phyloP scores from a whole-genome alignment of 2,329 filamentous ascomycete species.

The Paracoccidioides lutzii region DNA sequence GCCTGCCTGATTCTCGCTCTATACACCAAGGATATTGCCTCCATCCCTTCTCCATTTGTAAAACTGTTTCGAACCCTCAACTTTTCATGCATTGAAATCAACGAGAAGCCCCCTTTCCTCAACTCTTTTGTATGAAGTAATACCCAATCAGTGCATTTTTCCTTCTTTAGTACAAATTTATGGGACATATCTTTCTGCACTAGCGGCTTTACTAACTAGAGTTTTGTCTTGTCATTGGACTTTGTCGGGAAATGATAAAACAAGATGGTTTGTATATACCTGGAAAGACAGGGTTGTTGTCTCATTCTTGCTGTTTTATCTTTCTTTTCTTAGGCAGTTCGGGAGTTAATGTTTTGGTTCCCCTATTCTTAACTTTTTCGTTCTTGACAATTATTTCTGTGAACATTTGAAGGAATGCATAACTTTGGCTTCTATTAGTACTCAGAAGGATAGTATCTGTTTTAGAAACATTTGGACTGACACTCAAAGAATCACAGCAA shows the following conservation, averaged over 20 bases:
- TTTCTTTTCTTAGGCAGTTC: no score
- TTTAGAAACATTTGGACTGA: no score
- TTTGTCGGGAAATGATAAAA: background rate
- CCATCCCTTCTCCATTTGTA: background rate
- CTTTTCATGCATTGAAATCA: background rate
- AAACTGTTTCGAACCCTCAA: background rate
- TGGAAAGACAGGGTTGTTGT: background rate
- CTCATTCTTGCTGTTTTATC: background rate
- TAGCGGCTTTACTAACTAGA: background rate
- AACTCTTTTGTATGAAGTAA: constrained; percentile 1
- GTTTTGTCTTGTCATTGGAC: background rate
- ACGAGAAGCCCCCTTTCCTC: background rate
- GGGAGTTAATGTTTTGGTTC: no score
- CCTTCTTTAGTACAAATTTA: no score
- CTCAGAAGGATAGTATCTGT: no score
- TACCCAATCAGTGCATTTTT: background rate
- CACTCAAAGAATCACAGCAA: no score
- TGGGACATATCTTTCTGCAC: background rate
- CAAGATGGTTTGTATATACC: background rate
- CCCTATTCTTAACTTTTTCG: no score
- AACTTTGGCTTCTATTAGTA: no score
- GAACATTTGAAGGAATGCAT: no score
- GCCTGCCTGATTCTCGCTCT: no score
- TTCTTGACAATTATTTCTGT: no score
- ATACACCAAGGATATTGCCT: background rate